Conservation (phyloP, 1,139 yeast genomes). For the Suhomyces ambrosiae region DNA sequence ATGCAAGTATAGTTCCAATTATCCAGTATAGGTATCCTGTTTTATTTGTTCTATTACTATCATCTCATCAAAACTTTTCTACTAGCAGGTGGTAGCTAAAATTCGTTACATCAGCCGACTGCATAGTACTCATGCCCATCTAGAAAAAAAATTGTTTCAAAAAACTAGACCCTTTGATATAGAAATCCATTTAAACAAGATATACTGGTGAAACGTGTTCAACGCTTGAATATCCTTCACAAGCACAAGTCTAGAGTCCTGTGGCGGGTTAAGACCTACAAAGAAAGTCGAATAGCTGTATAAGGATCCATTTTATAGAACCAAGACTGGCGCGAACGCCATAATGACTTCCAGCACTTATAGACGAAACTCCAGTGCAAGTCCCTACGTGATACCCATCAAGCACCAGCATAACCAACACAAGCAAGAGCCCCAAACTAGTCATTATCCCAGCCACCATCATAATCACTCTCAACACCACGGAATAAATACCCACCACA, state of each 20-base stretch:
- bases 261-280: not conserved
- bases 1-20: no score
- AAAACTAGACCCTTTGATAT: conserved; percentile 5
- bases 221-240: not conserved
- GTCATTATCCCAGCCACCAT: conserved; percentile 16
- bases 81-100: not conserved
- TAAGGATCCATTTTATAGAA: not conserved
- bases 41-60: not conserved
- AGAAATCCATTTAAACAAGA: conserved; percentile 3
- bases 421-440: conserved; percentile 1
- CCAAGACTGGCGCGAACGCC: not conserved
- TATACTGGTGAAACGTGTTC: not conserved
- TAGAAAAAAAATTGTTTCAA: conserved; percentile 6
- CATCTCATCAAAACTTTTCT: no score
- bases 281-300: not conserved
- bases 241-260: not conserved
- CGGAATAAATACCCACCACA: conserved; percentile 15
- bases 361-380: conserved; percentile 34
- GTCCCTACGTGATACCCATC: conserved; percentile 40
- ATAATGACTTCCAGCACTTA: conserved; percentile 21
- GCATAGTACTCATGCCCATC: conserved; percentile 7
- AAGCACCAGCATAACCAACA: conserved; percentile 26
- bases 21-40: not conserved
- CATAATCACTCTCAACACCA: conserved; percentile 6
- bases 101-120: conserved; percentile 2